Evolutionary conservation across 768 basidiomycete genomes (phyloP).

Genomic region (Termitomyces sp.): DNA sequence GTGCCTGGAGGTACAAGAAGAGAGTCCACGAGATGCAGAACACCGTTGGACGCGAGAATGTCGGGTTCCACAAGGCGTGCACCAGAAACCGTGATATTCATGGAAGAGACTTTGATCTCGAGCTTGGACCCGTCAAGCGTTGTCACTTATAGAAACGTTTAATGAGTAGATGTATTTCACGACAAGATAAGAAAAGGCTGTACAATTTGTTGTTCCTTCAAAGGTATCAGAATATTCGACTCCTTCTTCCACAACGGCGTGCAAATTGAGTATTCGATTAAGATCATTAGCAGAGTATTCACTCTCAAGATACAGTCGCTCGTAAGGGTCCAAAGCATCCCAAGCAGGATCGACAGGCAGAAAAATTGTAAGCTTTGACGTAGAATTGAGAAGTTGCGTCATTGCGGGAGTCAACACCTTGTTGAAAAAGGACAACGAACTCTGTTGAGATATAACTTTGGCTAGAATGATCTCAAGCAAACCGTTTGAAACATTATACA

Average conservation of each 20-base stretch:
- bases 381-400: constrained; percentile 49
- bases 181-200: constrained; percentile 16
- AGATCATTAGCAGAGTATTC: constrained; percentile 81
- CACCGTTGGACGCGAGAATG: constrained; percentile 92
- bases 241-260: constrained; percentile 50
- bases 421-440: constrained; percentile 67
- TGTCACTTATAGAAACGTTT: constrained; percentile 43
- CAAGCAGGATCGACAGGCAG: constrained; percentile 85
- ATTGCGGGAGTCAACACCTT: constrained; percentile 64
- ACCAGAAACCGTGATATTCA: constrained; percentile 49
- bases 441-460: constrained; percentile 49
- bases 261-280: constrained; percentile 70
- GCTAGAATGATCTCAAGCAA: constrained; percentile 32
- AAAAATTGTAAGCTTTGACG: constrained; percentile 80
- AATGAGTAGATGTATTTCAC: background rate
- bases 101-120: constrained; percentile 46
- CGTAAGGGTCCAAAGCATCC: constrained; percentile 66
- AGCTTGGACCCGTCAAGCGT: constrained; percentile 65
- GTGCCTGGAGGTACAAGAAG: constrained; percentile 75
- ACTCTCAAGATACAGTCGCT: constrained; percentile 85
- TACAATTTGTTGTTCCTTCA: constrained; percentile 43
- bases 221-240: constrained; percentile 71
- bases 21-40: constrained; percentile 82
- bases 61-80: constrained; percentile 69
- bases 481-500: background rate